Evolutionary conservation across 306 rosid species (phyloP).

Genomic region (Luffa aegyptiaca): DNA sequence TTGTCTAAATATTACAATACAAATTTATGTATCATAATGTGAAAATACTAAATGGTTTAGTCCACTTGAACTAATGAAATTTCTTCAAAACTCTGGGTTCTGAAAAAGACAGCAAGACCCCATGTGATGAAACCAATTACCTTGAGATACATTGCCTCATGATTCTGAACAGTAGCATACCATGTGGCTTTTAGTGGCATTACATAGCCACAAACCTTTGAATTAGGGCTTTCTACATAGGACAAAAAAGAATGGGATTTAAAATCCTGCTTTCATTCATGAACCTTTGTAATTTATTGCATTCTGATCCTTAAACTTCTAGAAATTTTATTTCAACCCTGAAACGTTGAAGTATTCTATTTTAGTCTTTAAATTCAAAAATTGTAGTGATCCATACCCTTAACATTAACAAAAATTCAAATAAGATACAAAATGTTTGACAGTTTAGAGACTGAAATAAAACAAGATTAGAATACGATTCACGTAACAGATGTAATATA

Average conservation of each 20-base stretch:
- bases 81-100: not conserved
- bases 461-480: no score
- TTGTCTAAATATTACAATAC: not conserved
- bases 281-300: not conserved
- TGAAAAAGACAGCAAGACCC: not conserved
- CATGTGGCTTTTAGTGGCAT: not conserved
- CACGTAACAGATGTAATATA: not conserved
- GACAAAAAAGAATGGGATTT: not conserved
- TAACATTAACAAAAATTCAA: no score
- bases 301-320: not conserved
- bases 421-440: no score
- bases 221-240: not conserved
- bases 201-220: not conserved
- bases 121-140: not conserved
- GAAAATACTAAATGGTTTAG: not conserved
- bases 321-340: not conserved
- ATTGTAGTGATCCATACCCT: not conserved
- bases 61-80: not conserved
- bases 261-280: not conserved
- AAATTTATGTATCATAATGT: not conserved
- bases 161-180: not conserved
- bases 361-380: not conserved
- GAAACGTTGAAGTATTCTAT: not conserved
- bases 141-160: not conserved
- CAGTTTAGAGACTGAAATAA: no score